phyloP scores from a whole-genome alignment of 148 eudicot species.

The Vaccinium vitisidaea region DNA sequence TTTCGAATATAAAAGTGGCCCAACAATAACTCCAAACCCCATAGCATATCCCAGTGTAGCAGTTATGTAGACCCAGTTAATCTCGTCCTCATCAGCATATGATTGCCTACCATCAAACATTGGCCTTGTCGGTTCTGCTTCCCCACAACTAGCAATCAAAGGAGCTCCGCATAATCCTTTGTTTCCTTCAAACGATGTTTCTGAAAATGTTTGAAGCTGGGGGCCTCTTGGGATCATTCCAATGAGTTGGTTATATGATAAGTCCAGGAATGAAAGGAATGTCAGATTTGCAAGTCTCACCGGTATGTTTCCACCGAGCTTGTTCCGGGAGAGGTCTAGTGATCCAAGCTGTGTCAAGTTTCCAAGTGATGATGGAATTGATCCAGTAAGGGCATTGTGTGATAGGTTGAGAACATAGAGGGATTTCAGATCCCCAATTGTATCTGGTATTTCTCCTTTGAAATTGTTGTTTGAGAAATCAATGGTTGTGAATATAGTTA shows the following conservation, averaged over 20 bases:
- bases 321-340: conserved; percentile 15
- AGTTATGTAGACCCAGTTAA: neutral
- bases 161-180: neutral
- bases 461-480: conserved; percentile 42
- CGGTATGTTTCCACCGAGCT: conserved; percentile 31
- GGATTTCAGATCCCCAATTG: conserved; percentile 20
- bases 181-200: conserved; percentile 15
- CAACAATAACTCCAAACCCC: neutral
- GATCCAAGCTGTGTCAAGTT: neutral
- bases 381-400: conserved; percentile 32
- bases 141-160: conserved; percentile 12
- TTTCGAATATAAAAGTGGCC: neutral
- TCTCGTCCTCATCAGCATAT: neutral
- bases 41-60: neutral
- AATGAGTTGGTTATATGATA: conserved; percentile 33
- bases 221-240: conserved; percentile 31
- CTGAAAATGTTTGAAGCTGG: conserved; percentile 29
- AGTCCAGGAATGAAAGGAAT: conserved; percentile 34
- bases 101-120: neutral
- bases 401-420: conserved; percentile 43
- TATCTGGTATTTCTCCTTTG: conserved; percentile 31
- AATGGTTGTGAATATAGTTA: conserved; percentile 38
- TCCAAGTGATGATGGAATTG: conserved; percentile 39
- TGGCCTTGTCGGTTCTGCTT: neutral
- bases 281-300: conserved; percentile 22